Evolutionary conservation across 2,329 filamentous ascomycete genomes (phyloP), one percentile per base, ranked within the genome.

Genomic region (Emmonsia crescens): DNA sequence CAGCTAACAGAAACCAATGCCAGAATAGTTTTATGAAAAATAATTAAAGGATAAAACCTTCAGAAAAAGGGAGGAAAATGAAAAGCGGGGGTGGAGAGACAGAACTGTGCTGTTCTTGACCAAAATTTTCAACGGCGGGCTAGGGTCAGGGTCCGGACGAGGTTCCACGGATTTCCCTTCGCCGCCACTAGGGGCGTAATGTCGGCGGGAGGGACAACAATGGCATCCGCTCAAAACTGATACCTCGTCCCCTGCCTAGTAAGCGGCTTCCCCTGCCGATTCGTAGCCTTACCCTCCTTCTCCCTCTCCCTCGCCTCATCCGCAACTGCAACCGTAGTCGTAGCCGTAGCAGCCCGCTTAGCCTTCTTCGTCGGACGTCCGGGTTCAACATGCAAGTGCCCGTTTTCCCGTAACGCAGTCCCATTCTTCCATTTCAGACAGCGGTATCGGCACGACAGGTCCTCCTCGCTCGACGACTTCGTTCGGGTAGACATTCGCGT

Each of bases 391-490:
- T 88, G 85, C 46, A 82, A 77, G 72, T 87, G 81, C 1, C 85
- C 84, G 54, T 82, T 70, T 58, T 85, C 79, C 2, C 79, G 75
- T 8, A 85, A 66, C 42, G 85, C 85, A 60, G 82, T 83, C 19
- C 76, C 80, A 68, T 89, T 90, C 62, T 77, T 80, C 87, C 87
- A 90, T 40, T 77, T 77, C 54, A 88, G 74, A 69, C 86, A 66
- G 75, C 74, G n/a, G 16, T 74, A 74, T 36, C 27, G 40, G 38
- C 31, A 6, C 19, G 51, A 36, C 2, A 44, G 24, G 3, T 57
- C 55, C 38, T 78, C 78, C 16, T 82, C 78, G 57, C 80, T 75
- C 48, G 85, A 79, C 0, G 81, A 80, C 72, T 86, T 87, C 33
- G 80, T 83, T 9, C 87, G 80, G 2, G 86, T 89, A 36, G 82